phyloP scores from a whole-genome alignment of 768 basidiomycete genomes.

The Phanerochaete sordida region DNA sequence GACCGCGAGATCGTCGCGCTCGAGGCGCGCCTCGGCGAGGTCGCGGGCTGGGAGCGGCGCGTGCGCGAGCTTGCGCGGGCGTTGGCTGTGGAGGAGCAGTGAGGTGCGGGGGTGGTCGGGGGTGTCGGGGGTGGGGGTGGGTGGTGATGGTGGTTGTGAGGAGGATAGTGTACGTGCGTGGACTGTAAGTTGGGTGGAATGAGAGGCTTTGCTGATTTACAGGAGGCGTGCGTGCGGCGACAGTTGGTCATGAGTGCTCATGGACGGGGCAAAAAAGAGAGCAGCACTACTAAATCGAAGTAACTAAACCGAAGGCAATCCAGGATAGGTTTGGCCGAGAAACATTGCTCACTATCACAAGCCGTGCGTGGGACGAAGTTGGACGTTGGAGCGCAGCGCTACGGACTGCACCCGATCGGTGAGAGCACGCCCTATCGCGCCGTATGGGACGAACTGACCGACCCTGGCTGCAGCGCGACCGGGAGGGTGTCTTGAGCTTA shows the following conservation, averaged over 20 bases:
- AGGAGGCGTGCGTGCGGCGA: no score
- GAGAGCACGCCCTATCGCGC: neutral
- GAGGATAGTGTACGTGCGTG: neutral
- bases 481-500: neutral
- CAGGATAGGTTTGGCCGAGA: neutral
- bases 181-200: no score
- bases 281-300: no score
- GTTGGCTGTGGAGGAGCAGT: conserved; percentile 41
- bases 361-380: neutral
- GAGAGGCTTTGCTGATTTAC: no score
- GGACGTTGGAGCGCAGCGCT: neutral
- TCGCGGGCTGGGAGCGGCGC: conserved; percentile 68
- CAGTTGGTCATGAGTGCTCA: no score
- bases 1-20: conserved; percentile 70
- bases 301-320: no score
- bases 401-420: neutral
- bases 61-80: conserved; percentile 60
- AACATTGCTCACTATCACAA: neutral
- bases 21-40: conserved; percentile 66
- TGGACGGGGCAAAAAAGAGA: no score
- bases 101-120: neutral
- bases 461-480: neutral
- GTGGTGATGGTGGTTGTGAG: neutral
- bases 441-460: neutral
- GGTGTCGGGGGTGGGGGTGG: no score